Conservation (phyloP, 2,329 filamentous ascomycete species). For the Ascochyta lentis region DNA sequence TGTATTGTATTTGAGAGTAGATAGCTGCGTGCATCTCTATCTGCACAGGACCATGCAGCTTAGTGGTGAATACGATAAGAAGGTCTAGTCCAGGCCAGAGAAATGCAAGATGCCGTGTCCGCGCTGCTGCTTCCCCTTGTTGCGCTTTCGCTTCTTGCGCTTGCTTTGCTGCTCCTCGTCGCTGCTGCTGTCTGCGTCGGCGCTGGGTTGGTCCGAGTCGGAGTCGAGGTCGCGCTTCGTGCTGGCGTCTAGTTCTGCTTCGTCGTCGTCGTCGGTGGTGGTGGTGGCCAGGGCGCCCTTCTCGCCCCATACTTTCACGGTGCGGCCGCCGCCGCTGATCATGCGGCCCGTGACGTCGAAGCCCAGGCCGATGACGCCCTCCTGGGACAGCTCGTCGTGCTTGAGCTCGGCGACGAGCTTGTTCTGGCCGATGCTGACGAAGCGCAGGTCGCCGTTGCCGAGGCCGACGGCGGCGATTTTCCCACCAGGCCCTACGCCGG, state of each 20-base stretch:
- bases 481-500: slow-evolving; percentile 68
- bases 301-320: slow-evolving; percentile 89
- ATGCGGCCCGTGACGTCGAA: slow-evolving; percentile 87
- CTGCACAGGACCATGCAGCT: too few relatives aligned
- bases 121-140: slow-evolving; percentile 44
- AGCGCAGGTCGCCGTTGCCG: slow-evolving; percentile 78
- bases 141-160: slow-evolving; percentile 53
- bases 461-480: slow-evolving; percentile 81
- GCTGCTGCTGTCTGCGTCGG: slow-evolving; percentile 54
- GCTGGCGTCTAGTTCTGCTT: slow-evolving; percentile 38
- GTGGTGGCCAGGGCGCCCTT: slow-evolving; percentile 64
- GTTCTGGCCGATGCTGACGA: slow-evolving; percentile 77
- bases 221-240: slow-evolving; percentile 40
- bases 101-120: slow-evolving; percentile 47
- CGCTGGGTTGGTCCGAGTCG: slow-evolving; percentile 57
- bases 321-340: slow-evolving; percentile 85
- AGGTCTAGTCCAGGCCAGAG: slow-evolving; percentile 37
- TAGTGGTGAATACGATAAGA: too few relatives aligned
- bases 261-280: slow-evolving; percentile 56
- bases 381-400: slow-evolving; percentile 76
- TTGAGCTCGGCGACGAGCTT: slow-evolving; percentile 71
- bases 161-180: slow-evolving; percentile 52
- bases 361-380: slow-evolving; percentile 79
- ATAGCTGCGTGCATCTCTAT: too few relatives aligned
- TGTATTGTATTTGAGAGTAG: too few relatives aligned